phyloP scores from a whole-genome alignment of 352 stramenopile genomes.

The Globisporangium parvum region DNA sequence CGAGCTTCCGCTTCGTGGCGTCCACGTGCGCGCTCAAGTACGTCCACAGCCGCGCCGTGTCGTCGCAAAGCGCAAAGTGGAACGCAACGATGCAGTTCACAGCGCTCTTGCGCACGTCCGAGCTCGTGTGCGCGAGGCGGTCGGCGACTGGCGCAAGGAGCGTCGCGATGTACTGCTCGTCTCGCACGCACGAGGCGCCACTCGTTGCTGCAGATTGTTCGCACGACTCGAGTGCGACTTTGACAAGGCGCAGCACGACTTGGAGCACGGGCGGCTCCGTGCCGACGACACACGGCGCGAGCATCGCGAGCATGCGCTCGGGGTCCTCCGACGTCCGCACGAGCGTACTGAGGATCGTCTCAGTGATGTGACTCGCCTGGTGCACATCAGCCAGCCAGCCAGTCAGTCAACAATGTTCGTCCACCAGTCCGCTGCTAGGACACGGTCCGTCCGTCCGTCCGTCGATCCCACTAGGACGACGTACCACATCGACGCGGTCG shows the following conservation, averaged over 20 bases:
- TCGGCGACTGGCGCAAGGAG: constrained; percentile 29
- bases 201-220: constrained; percentile 14
- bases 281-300: constrained; percentile 31
- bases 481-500: constrained; percentile 34
- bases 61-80: constrained; percentile 53
- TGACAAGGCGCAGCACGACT: constrained; percentile 44
- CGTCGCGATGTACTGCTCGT: constrained; percentile 22
- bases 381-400: background rate
- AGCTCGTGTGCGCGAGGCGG: constrained; percentile 41
- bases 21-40: constrained; percentile 48
- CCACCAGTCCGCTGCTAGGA: background rate
- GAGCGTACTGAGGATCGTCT: constrained; percentile 36
- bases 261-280: constrained; percentile 39
- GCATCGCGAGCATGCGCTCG: constrained; percentile 29
- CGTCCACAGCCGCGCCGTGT: constrained; percentile 25
- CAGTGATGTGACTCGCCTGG: constrained; percentile 46
- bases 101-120: constrained; percentile 57
- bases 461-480: constrained; percentile 10
- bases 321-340: constrained; percentile 24
- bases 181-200: constrained; percentile 20
- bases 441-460: no score
- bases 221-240: constrained; percentile 30
- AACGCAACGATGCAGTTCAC: constrained; percentile 67
- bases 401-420: background rate
- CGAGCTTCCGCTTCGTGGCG: constrained; percentile 41